Percentiles rank a stretch among this genome's conserved stretches.
These are phyloP conservation scores for Arthrobotrys megalospora DNA, from an alignment of 2,329 filamentous ascomycete genomes.

Conservation along the genomic window DNA sequence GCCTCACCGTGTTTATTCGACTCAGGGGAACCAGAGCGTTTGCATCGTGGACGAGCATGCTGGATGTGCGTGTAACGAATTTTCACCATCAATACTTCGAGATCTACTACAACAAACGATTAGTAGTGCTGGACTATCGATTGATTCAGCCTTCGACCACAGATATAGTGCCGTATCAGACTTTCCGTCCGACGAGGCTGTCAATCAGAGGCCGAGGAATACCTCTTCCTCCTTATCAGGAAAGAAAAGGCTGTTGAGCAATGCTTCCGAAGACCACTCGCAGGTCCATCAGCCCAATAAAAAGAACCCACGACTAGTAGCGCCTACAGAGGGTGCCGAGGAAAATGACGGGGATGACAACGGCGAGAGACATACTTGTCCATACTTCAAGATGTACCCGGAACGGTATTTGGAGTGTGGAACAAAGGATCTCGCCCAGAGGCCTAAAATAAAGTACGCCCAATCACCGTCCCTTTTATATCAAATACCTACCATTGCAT, in stretches of 20 bases:
- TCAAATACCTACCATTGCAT: background rate
- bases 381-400: slow-evolving; percentile 58
- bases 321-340: slow-evolving; percentile 24
- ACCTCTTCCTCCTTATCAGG: slow-evolving; percentile 25
- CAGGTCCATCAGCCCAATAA: slow-evolving; percentile 42
- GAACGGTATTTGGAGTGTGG: slow-evolving; percentile 51
- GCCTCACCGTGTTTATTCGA: slow-evolving; percentile 29
- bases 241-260: slow-evolving; percentile 52
- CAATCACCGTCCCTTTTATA: background rate
- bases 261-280: slow-evolving; percentile 44
- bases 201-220: background rate
- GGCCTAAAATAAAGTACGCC: slow-evolving; percentile 53
- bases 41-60: slow-evolving; percentile 31
- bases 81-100: slow-evolving; percentile 40
- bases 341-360: slow-evolving; percentile 37
- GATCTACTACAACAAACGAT: slow-evolving; percentile 30
- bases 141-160: slow-evolving; percentile 38
- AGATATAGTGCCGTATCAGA: slow-evolving; percentile 36
- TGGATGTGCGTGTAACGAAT: slow-evolving; percentile 43
- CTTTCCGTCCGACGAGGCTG: slow-evolving; percentile 32
- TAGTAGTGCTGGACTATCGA: slow-evolving; percentile 1
- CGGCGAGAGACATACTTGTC: slow-evolving; percentile 49
- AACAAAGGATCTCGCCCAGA: slow-evolving; percentile 55
- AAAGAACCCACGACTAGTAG: slow-evolving; percentile 46
- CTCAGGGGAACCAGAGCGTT: slow-evolving; percentile 29